A percentile compares a stretch with the other conserved stretches of the same genome.
Evolutionary conservation across 2,329 filamentous ascomycete genomes (phyloP).

Genomic region (Parastagonospora avenae): DNA sequence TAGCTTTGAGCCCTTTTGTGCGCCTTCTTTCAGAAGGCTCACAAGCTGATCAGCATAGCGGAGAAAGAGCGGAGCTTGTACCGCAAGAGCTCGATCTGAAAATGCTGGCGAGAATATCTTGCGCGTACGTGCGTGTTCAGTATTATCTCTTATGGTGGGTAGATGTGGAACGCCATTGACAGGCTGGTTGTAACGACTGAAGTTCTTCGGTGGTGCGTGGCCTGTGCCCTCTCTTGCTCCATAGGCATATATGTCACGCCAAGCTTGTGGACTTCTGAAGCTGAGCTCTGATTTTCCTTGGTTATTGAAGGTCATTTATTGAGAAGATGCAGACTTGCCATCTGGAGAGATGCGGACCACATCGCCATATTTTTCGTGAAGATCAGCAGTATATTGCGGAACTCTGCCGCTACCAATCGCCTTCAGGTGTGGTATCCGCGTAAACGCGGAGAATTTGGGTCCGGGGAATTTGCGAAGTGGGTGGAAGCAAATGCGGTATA

Average conservation of each 20-base stretch:
- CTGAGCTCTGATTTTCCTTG: too few species aligned
- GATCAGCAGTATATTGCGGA: conserved; percentile 26
- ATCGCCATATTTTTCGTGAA: conserved; percentile 51
- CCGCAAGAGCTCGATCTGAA: conserved; percentile 48
- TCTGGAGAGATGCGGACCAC: conserved; percentile 50
- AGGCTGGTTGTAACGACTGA: conserved; percentile 39
- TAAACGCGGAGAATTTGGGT: conserved; percentile 41
- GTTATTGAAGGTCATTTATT: conserved; percentile 34
- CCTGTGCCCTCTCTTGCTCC: conserved; percentile 42
- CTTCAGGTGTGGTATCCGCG: conserved; percentile 39
- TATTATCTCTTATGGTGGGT: conserved; percentile 30
- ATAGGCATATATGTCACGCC: conserved; percentile 52
- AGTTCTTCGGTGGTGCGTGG: conserved; percentile 44
- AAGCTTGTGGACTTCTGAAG: conserved; percentile 26
- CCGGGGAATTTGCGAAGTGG: conserved; percentile 53
- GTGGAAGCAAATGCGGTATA: conserved; percentile 52
- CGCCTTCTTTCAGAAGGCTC: conserved; percentile 35
- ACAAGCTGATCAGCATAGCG: conserved; percentile 49
- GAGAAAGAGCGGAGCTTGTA: conserved; percentile 49
- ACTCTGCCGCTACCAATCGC: conserved; percentile 33
- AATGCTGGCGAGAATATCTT: conserved; percentile 50
- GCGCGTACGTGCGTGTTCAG: conserved; percentile 41
- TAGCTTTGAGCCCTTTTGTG: conserved; percentile 10
- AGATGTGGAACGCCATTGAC: conserved; percentile 37
- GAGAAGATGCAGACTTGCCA: conserved; percentile 51